Evolutionary conservation across 768 basidiomycete species (phyloP).

Genomic region (Dacryopinax primogenitus): DNA sequence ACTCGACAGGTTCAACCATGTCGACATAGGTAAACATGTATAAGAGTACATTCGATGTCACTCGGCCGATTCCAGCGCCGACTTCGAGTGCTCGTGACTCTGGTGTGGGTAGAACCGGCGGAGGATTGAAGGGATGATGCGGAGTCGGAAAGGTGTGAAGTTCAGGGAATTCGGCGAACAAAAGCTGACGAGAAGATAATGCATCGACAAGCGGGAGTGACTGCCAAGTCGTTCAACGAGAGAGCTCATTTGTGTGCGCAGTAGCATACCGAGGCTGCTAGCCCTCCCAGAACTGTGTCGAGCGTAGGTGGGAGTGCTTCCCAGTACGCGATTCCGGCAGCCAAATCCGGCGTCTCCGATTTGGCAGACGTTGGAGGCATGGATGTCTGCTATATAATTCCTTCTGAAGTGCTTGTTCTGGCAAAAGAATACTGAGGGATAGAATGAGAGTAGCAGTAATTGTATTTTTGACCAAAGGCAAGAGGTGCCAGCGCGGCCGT

Average conservation of each 20-base stretch:
- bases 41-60: conserved; percentile 78
- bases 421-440: not conserved
- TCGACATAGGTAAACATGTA: conserved; percentile 78
- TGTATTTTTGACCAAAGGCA: not conserved
- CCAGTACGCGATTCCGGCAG: conserved; percentile 83
- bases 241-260: not conserved
- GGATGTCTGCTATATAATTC: not conserved
- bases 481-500: no score
- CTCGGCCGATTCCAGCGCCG: conserved; percentile 85
- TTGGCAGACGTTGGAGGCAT: not conserved
- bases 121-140: conserved; percentile 40
- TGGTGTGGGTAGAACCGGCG: conserved; percentile 17
- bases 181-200: conserved; percentile 76
- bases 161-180: conserved; percentile 67
- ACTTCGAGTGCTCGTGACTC: conserved; percentile 76
- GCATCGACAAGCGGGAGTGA: conserved; percentile 83
- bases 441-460: not conserved
- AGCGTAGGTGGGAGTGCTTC: conserved; percentile 61
- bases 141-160: conserved; percentile 67
- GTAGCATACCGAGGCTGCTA: not conserved
- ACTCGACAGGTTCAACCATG: conserved; percentile 73
- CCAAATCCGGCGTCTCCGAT: conserved; percentile 37
- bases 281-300: conserved; percentile 72
- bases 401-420: not conserved
- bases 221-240: conserved; percentile 28